Base-by-base conservation (phyloP, 768 basidiomycete species). In the Mycena rosella region DNA sequence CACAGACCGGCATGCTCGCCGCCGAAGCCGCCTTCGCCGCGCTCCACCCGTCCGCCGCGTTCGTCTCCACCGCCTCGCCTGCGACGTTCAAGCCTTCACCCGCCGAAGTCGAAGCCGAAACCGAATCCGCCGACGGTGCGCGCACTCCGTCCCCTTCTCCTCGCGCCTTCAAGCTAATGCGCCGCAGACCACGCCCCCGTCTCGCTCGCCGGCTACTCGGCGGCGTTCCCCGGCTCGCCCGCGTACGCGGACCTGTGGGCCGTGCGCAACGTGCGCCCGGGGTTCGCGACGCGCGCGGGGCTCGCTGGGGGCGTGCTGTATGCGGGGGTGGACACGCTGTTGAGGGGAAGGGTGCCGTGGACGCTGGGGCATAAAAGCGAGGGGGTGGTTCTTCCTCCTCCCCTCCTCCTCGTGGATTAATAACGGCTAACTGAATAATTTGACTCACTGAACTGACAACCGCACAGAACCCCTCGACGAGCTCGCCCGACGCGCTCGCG, bases 1-100 rank as follows among this genome's bases (percentile, higher is more conserved):
- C 15, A 30, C 47, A 99, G 85, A 95, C 92, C 40, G 98, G 98
- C 30, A 98, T 98, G 92, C 84, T 99, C 22, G 97, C 96, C 30
- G 97, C 95, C 1, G 96, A 99, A 77, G 86, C 93, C 0, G 94
- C 94, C 0, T 96, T 85, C 71, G 85, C 89, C 7, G 86, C 86
- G 5, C 79, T 97, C 55, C 78, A 81, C 45, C 75, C 76, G n/a
- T 48, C 49, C 29, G 57, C 52, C 11, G 8, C 22, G 10, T 73
- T 70, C 51, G 48, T 36, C 10, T 45, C 70, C 9, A 52, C 49
- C 26, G 65, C 70, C 8, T 61, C 54, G 13, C 63, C 62, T 0
- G 40, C 3, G n/a, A 68, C 62, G 4, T 67, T 71, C 54, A 45
- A 54, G 26, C 49, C 57, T 11, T 10, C 36, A 14, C 3, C 62